phyloP scores from a whole-genome alignment of 176 grass and related monocot species.

The Zoysia japonica region DNA sequence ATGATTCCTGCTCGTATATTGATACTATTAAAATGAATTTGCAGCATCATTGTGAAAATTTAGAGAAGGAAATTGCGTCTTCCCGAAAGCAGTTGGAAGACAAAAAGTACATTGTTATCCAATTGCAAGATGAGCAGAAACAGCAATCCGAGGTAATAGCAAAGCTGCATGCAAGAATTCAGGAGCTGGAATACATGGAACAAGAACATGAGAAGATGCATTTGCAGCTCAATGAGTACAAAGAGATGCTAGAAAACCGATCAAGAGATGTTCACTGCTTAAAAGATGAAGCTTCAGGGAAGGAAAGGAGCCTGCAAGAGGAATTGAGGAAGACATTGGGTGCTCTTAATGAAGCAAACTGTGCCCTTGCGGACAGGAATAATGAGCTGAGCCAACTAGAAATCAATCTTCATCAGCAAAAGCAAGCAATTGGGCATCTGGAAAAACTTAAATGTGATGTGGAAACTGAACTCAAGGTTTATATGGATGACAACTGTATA shows the following conservation, averaged over 20 bases:
- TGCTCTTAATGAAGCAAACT: constrained; percentile 56
- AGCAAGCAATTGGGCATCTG: constrained; percentile 40
- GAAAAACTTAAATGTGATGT: constrained; percentile 46
- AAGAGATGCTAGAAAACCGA: constrained; percentile 53
- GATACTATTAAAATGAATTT: constrained; percentile 42
- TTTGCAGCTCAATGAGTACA: constrained; percentile 54
- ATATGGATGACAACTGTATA: constrained; percentile 33
- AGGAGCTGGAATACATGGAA: constrained; percentile 50
- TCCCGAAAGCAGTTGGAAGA: constrained; percentile 47
- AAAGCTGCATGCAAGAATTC: constrained; percentile 42
- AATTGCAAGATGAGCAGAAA: constrained; percentile 41
- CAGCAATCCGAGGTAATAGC: constrained; percentile 39
- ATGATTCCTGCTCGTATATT: constrained; percentile 49
- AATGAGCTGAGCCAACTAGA: constrained; percentile 42
- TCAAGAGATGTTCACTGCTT: constrained; percentile 49
- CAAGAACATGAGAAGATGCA: constrained; percentile 49
- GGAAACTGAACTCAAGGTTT: constrained; percentile 52
- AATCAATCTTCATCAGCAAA: constrained; percentile 48
- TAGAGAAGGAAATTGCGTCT: constrained; percentile 37
- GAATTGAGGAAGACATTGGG: constrained; percentile 40
- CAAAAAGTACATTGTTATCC: constrained; percentile 42
- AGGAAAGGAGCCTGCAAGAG: constrained; percentile 55
- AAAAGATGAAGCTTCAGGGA: constrained; percentile 57
- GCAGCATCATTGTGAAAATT: constrained; percentile 34
- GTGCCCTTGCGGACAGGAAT: constrained; percentile 42